A percentile compares a stretch with the other conserved stretches of the same genome.
phyloP scores from a whole-genome alignment of 345 rosid genomes.

The Rhodamnia rubescens region DNA sequence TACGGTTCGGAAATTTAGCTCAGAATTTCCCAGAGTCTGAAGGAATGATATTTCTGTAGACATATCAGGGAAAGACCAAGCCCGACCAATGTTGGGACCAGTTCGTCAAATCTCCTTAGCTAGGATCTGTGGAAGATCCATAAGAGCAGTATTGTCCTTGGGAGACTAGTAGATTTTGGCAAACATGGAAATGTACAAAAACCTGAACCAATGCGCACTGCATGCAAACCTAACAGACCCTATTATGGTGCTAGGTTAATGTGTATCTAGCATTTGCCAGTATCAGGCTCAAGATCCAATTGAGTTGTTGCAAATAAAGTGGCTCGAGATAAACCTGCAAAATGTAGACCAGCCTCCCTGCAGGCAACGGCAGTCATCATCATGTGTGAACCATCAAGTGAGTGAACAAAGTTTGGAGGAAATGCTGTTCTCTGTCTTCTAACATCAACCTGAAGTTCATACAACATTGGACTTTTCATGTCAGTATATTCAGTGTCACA shows the following conservation, averaged over 20 bases:
- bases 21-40: background rate
- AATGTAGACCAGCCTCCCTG: constrained; percentile 70
- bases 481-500: background rate
- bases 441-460: constrained; percentile 45
- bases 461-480: background rate
- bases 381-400: constrained; percentile 97
- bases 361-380: constrained; percentile 99
- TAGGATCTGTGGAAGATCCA: background rate
- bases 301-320: background rate
- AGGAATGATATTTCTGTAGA: background rate
- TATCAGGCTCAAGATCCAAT: background rate
- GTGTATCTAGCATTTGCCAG: background rate
- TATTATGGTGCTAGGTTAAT: background rate
- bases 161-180: background rate
- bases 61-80: background rate
- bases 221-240: background rate
- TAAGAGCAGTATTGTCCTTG: background rate
- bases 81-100: background rate
- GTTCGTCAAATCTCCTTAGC: background rate
- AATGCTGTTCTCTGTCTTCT: constrained; percentile 95
- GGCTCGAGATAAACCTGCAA: constrained; percentile 55
- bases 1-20: background rate
- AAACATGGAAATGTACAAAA: background rate
- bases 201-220: background rate
- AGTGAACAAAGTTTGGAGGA: constrained; percentile 96